Evolutionary conservation across 306 rosid genomes (phyloP).

Genomic region (Cicer chorassanicum): DNA sequence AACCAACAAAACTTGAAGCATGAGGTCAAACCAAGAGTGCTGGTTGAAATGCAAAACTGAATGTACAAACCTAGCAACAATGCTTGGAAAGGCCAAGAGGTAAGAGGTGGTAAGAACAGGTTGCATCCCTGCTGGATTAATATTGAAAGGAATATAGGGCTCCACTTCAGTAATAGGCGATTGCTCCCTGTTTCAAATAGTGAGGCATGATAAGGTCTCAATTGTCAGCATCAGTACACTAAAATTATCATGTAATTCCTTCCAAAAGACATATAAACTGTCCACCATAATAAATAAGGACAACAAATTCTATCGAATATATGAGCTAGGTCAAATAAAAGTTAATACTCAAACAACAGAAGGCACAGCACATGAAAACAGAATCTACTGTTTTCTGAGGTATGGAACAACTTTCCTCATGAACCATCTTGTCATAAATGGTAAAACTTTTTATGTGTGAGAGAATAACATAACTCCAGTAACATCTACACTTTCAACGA

Average conservation of each 20-base stretch:
- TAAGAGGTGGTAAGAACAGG: constrained; percentile 95
- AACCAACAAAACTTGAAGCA: constrained; percentile 31
- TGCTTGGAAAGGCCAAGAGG: constrained; percentile 92
- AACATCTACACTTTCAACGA: constrained; percentile 14
- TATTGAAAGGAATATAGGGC: constrained; percentile 96
- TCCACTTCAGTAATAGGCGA: constrained; percentile 96
- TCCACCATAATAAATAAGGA: constrained; percentile 19
- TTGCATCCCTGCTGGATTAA: constrained; percentile 98
- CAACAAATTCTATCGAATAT: constrained; percentile 21
- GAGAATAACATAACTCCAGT: constrained; percentile 20
- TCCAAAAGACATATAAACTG: constrained; percentile 37
- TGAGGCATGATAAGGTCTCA: constrained; percentile 47
- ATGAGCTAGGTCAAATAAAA: constrained; percentile 30
- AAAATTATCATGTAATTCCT: constrained; percentile 40
- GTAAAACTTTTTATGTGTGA: constrained; percentile 21
- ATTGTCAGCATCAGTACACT: constrained; percentile 34
- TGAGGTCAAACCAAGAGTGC: constrained; percentile 23
- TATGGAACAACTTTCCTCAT: constrained; percentile 30
- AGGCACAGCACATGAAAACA: constrained; percentile 25
- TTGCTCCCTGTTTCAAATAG: constrained; percentile 75
- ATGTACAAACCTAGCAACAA: constrained; percentile 73
- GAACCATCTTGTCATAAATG: constrained; percentile 27
- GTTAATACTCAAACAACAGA: constrained; percentile 31
- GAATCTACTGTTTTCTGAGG: constrained; percentile 32
- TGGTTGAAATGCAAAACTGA: constrained; percentile 12